Evolutionary conservation across 2,329 filamentous ascomycete species (phyloP).

Genomic region (Hymenoscyphus infarciens): DNA sequence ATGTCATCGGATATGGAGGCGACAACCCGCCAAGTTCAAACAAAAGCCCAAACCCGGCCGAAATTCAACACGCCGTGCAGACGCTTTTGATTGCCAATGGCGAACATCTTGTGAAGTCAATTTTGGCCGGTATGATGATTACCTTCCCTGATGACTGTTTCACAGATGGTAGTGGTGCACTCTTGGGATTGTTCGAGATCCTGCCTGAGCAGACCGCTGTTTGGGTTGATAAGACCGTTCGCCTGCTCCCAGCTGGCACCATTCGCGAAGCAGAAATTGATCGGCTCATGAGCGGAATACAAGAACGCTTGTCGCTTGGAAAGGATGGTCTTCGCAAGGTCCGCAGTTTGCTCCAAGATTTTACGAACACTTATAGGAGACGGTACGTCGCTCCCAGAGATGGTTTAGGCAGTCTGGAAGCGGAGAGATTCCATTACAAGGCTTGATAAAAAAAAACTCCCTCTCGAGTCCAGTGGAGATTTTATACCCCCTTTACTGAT

Average conservation of each 20-base stretch:
- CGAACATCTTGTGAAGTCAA: slow-evolving; percentile 76
- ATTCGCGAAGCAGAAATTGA: slow-evolving; percentile 78
- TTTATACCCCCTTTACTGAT: slow-evolving; percentile 19
- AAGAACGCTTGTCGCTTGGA: slow-evolving; percentile 69
- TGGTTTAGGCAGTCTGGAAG: slow-evolving; percentile 82
- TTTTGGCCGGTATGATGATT: slow-evolving; percentile 98
- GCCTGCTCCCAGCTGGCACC: slow-evolving; percentile 77
- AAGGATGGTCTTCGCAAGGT: slow-evolving; percentile 67
- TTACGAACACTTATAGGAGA: slow-evolving; percentile 89
- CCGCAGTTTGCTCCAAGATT: slow-evolving; percentile 84
- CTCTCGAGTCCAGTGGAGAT: not conserved
- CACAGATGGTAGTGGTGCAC: slow-evolving; percentile 86
- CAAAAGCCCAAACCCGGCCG: slow-evolving; percentile 58
- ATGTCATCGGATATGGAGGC: slow-evolving; percentile 84
- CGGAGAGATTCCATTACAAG: slow-evolving; percentile 77
- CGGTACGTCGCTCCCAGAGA: slow-evolving; percentile 94
- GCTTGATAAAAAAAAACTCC: slow-evolving; percentile 22
- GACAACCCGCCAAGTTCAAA: slow-evolving; percentile 64
- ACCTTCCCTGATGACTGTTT: slow-evolving; percentile 96
- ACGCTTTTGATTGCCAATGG: slow-evolving; percentile 68
- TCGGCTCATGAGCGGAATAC: slow-evolving; percentile 75
- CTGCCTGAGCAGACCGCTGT: slow-evolving; percentile 72
- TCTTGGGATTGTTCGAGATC: slow-evolving; percentile 84
- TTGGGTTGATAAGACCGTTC: slow-evolving; percentile 83
- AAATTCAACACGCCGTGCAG: slow-evolving; percentile 71